Conservation (phyloP, 1,139 yeast genomes). For the Yamadazyma conglobata region DNA sequence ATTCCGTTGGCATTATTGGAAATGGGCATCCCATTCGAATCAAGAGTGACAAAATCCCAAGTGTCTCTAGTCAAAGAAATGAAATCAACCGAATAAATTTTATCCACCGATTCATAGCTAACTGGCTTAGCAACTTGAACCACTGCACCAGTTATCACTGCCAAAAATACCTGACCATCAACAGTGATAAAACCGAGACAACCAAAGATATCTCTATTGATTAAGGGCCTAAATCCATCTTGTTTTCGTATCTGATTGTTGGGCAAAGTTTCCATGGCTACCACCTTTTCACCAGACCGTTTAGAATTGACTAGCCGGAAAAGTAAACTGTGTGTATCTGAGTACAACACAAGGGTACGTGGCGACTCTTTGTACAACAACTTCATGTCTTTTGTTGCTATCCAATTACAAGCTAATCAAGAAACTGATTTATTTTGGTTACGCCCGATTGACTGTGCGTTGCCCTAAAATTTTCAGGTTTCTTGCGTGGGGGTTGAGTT, state of each 20-base stretch:
- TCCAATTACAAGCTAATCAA: too few relatives aligned
- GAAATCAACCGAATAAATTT: slow-evolving; percentile 82
- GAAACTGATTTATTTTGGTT: too few relatives aligned
- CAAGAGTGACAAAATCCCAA: slow-evolving; percentile 76
- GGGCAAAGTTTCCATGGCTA: slow-evolving; percentile 51
- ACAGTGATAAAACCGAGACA: slow-evolving; percentile 80
- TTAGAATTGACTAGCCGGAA: slow-evolving; percentile 34
- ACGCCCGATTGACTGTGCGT: too few relatives aligned
- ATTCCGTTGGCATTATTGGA: slow-evolving; percentile 14
- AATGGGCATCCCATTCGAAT: slow-evolving; percentile 60
- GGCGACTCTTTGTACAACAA: slow-evolving; percentile 48
- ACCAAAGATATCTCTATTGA: slow-evolving; percentile 65
- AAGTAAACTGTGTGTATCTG: slow-evolving; percentile 48
- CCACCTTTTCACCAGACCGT: slow-evolving; percentile 28
- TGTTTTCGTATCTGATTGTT: slow-evolving; percentile 36
- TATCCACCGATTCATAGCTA: slow-evolving; percentile 73
- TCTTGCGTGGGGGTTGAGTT: too few relatives aligned
- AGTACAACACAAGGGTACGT: slow-evolving; percentile 52
- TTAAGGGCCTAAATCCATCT: slow-evolving; percentile 45
- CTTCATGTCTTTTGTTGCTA: slow-evolving; percentile 48
- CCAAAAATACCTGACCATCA: slow-evolving; percentile 63
- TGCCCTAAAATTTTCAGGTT: too few relatives aligned
- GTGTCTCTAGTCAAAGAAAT: slow-evolving; percentile 64
- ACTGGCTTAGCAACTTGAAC: slow-evolving; percentile 82
- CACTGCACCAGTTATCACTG: slow-evolving; percentile 72